Evolutionary conservation across 2,329 filamentous ascomycete species (phyloP), one percentile per base, ranked within the genome.

Genomic region (Rhexocercosporidium sp.): DNA sequence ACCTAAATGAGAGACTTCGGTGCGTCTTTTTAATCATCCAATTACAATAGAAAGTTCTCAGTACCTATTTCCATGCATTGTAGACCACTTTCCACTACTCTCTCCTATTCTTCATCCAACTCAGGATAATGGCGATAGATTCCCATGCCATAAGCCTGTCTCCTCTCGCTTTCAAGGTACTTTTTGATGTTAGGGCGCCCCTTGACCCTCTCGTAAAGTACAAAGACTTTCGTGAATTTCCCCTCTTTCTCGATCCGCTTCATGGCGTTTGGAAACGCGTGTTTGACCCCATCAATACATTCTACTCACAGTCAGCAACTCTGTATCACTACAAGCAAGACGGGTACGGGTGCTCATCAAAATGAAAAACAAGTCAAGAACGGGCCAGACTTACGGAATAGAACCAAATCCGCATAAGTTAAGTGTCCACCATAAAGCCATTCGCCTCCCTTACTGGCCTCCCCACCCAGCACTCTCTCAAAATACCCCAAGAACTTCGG

Each of bases 401-500:
- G 61, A 14, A 73, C 71, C 56, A 73, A 56, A 76, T 95, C 92
- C 16, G 91, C 92, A 77, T 91, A 92, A 0, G 88, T 92, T 69
- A 94, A 72, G 69, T 81, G 80, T 0, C 82, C 84, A 0, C 88
- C 90, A 54, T 92, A 89, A 0, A 95, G 77, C 83, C 89, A 93
- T 27, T 86, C 86, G 5, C 87, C 81, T 0, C 86, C 85, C 0
- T 83, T 82, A 66, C 83, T 85, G 34, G 85, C 81, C 71, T 89
- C 87, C 8, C 83, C 82, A 70, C 82, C 80, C 5, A 95, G 76
- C 20, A 90, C 85, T 1, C 89, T 81, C 81, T 93, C 86, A 71
- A 93, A 91, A 77, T 91, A 93, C 1, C 79, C 83, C 25, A 94
- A 78, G 75, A 89, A 93, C 79, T 93, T 94, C 20, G 92, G 91